Conservation (phyloP, 2,329 filamentous ascomycete species). For the Penicillium sp. region DNA sequence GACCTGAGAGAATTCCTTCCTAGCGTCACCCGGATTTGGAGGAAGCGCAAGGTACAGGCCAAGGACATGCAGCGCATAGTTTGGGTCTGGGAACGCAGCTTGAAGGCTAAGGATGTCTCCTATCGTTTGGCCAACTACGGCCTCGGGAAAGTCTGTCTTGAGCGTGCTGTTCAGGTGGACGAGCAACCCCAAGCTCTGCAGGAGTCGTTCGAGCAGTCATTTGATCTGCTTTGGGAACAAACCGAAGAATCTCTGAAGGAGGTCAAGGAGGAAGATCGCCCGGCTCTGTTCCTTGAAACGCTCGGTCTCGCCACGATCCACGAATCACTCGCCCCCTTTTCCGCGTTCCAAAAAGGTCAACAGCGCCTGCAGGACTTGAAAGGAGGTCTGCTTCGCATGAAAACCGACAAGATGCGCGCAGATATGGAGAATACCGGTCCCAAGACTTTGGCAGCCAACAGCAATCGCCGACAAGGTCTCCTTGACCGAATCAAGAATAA, state of each 20-base stretch:
- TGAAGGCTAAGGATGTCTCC: slow-evolving; percentile 23
- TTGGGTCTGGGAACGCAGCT: slow-evolving; percentile 59
- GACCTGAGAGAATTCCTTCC: slow-evolving; percentile 66
- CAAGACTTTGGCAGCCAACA: slow-evolving; percentile 34
- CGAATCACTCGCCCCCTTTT: slow-evolving; percentile 41
- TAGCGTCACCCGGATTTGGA: slow-evolving; percentile 70
- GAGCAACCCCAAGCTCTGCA: slow-evolving; percentile 52
- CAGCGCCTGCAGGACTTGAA: slow-evolving; percentile 47
- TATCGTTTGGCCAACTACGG: slow-evolving; percentile 49
- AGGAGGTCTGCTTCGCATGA: slow-evolving; percentile 42
- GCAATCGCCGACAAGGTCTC: slow-evolving; percentile 61
- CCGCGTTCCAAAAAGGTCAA: slow-evolving; percentile 43
- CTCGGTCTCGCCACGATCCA: slow-evolving; percentile 41
- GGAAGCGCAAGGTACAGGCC: slow-evolving; percentile 68
- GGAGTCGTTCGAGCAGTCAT: slow-evolving; percentile 54
- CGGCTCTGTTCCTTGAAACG: slow-evolving; percentile 37
- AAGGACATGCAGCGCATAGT: slow-evolving; percentile 70
- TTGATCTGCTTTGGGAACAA: slow-evolving; percentile 36
- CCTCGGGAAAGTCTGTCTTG: slow-evolving; percentile 44
- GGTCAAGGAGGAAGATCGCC: slow-evolving; percentile 36
- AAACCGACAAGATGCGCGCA: slow-evolving; percentile 36
- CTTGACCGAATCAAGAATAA: slow-evolving; percentile 78
- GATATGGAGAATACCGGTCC: slow-evolving; percentile 21
- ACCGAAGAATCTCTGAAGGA: slow-evolving; percentile 41
- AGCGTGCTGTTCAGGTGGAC: slow-evolving; percentile 29